Evolutionary conservation across 2,329 filamentous ascomycete genomes (phyloP), one percentile per base, ranked within the genome.

Genomic region (Elsinoe perseae): DNA sequence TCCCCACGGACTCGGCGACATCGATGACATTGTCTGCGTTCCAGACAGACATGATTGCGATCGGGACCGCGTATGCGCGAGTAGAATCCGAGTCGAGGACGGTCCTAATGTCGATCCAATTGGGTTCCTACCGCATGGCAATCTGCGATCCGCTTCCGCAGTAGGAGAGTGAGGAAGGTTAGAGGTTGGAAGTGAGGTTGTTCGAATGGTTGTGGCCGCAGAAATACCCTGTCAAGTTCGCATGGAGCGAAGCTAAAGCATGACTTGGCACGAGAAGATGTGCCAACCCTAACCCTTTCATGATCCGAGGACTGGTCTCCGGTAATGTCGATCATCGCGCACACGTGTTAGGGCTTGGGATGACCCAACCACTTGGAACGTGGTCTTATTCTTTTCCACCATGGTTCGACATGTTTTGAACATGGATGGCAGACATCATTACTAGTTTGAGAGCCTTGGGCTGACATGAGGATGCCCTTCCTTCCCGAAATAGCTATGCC

Each of bases 21-120:
- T 98, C 93, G 64, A 85, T 85, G 65, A 98, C 88, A 64, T 95
- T 97, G 66, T 98, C 93, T 16, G 88, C 84, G 68, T 96, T 97
- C 93, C 93, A 97, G 64, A 96, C 84, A 36, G 82, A 82, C 77
- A 79, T 80, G 43, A 50, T 67, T 20, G 46, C 21, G 55, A 18
- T 48, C 27, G 43, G 2, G 3, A 21, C 3, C 20, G 21, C 18
- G 14, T 21, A 20, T 21, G 18, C 6, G 4, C 10, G 7, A 6
- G 20, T 6, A 7, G 42, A 46, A 7, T 46, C 36, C 6, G 5
- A n/a, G 18, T 40, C 36, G 36, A 20, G 36, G 14, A n/a, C 28
- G 10, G 10, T 6, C n/a, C n/a, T n/a, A n/a, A n/a, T n/a, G n/a
- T n/a, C n/a, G n/a, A n/a, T n/a, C n/a, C n/a, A n/a, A n/a, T n/a